phyloP scores from a whole-genome alignment of 441 rosid species.

The Gossypium gossypioides region DNA sequence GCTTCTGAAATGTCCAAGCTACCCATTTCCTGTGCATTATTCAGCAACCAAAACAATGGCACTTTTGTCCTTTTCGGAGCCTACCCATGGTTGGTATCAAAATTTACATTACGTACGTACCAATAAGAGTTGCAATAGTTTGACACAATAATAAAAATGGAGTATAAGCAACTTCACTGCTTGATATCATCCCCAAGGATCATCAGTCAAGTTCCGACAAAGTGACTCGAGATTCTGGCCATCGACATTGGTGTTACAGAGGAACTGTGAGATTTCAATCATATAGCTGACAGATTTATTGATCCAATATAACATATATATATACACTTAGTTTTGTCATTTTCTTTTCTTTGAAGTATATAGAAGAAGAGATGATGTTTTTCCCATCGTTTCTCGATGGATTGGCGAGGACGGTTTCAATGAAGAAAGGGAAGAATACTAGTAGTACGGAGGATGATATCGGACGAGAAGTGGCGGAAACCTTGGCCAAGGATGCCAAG shows the following conservation, averaged over 20 bases:
- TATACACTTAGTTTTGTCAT: not conserved
- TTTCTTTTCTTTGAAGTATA: not conserved
- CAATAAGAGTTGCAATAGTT: not conserved
- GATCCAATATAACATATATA: not conserved
- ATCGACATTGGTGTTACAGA: not conserved
- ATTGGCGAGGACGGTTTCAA: slow-evolving; percentile 42
- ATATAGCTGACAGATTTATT: not conserved
- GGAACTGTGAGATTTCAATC: not conserved
- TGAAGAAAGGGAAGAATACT: slow-evolving; percentile 36
- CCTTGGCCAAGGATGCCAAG: slow-evolving; percentile 54
- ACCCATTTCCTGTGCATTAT: not conserved
- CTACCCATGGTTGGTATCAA: not conserved
- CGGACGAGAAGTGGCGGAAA: slow-evolving; percentile 55
- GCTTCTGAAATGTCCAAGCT: not conserved
- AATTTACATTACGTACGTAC: not conserved
- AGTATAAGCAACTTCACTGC: not conserved
- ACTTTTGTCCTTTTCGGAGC: not conserved
- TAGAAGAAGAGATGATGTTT: slow-evolving; percentile 20
- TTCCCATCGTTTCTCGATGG: slow-evolving; percentile 60
- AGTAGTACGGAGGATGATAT: slow-evolving; percentile 22
- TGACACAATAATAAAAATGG: not conserved
- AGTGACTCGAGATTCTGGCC: not conserved
- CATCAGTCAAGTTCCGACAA: not conserved
- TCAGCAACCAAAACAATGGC: not conserved
- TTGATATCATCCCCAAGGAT: not conserved